Conservation (phyloP, 83 land plant genomes). For the Thuja plicata region DNA sequence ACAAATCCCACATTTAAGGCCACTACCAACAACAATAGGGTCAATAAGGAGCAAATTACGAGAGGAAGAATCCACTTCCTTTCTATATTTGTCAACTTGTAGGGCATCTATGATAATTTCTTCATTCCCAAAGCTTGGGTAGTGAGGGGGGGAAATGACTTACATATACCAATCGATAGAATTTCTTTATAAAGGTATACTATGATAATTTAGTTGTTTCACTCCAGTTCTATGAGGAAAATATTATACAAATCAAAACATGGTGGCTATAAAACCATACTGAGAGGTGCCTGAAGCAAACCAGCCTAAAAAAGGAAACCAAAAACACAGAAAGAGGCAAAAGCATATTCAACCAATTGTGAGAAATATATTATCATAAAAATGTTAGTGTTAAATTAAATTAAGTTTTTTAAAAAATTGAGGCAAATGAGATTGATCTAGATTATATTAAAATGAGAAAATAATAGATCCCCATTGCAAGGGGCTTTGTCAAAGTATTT, state of each 20-base stretch:
- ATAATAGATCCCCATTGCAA: no score
- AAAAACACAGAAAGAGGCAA: no score
- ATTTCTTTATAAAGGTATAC: neutral
- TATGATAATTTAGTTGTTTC: neutral
- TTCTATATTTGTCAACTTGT: constrained; percentile 11
- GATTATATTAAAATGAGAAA: neutral
- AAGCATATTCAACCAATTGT: no score
- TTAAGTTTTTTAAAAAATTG: neutral
- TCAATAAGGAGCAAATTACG: neutral
- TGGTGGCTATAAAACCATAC: no score
- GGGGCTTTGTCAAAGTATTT: no score
- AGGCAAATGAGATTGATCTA: neutral
- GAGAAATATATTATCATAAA: no score
- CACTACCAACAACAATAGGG: neutral
- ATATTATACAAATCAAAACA: neutral
- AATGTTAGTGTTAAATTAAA: no score
- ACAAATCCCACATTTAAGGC: neutral
- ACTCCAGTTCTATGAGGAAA: neutral
- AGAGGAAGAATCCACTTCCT: constrained; percentile 16
- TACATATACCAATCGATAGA: neutral
- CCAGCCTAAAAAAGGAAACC: neutral
- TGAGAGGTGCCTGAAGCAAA: neutral
- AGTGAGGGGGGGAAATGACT: neutral
- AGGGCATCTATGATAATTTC: constrained; percentile 1
- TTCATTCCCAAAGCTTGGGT: neutral